Evolutionary conservation across 1,139 yeast species (phyloP), one percentile per base, ranked within the genome.

Genomic region (Lodderomyces elongisporus): DNA sequence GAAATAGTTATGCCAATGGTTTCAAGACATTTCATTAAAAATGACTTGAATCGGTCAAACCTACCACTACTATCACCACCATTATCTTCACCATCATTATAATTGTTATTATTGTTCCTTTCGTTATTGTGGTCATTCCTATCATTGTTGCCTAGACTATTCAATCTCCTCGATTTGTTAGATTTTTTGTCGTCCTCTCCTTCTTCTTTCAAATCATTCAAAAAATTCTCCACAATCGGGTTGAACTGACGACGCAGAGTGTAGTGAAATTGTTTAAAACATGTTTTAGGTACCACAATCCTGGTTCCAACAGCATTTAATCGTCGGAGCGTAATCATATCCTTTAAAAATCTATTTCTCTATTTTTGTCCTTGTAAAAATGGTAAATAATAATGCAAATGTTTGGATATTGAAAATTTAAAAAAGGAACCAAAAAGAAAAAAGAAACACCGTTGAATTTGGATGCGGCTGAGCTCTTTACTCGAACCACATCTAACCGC

Each of bases 1-100:
- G 87, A 77, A 35, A 84, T 64, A 18, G 91, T 84, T 31, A 85
- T 78, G 2, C 85, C 79, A 1, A 82, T 79, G 0, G 94, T 77
- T 49, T 85, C 94, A 2, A 76, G 48, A 39, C 83, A 74, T 49
- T 80, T 83, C 47, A 68, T 48, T 3, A 64, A 28, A 18, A 76
- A 61, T 3, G 50, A 42, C 14, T 41, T 44, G 32, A 45, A 39
- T 26, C 34, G 36, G 2, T 44, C 44, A 32, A 26, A 40, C 44
- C 10, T 43, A 43, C 30, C 35, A 40, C 23, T 33, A 38, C 1
- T 31, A 31, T 9, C 40, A 37, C 22, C 16, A 4, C 16, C 17
- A 41, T 24, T 47, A 44, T 22, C 18, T 41, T 31, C 21, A 10
- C 25, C 14, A 13, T 25, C 29, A 4, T 31, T 18, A 7, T 25